Evolutionary conservation across 441 rosid genomes (phyloP).

Genomic region (Arabidopsis lyrata): DNA sequence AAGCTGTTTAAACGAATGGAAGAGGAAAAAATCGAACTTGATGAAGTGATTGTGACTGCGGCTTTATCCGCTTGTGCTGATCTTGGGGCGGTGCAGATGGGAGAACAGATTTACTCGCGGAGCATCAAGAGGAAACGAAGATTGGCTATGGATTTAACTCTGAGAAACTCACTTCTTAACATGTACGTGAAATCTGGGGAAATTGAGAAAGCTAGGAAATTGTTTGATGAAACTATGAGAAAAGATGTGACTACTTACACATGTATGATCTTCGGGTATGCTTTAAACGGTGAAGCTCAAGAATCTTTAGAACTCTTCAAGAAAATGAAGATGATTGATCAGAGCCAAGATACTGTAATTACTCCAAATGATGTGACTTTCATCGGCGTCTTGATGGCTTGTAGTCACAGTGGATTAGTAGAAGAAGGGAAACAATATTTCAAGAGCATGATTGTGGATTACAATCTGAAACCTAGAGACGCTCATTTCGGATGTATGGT

Average conservation of each 20-base stretch:
- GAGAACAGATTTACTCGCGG: constrained; percentile 48
- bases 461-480: constrained; percentile 52
- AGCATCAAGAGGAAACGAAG: constrained; percentile 31
- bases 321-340: constrained; percentile 42
- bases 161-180: constrained; percentile 50
- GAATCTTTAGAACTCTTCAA: constrained; percentile 49
- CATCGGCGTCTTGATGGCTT: constrained; percentile 55
- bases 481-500: constrained; percentile 54
- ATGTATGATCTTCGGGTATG: constrained; percentile 53
- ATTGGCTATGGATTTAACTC: constrained; percentile 38
- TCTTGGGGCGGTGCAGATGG: constrained; percentile 50
- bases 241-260: constrained; percentile 58
- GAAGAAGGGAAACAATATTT: constrained; percentile 50
- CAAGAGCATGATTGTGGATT: constrained; percentile 49
- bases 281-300: constrained; percentile 51
- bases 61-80: constrained; percentile 55
- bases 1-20: constrained; percentile 50
- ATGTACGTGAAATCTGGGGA: constrained; percentile 58
- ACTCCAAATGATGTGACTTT: constrained; percentile 55
- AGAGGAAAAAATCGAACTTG: constrained; percentile 45
- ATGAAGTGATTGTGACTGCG: constrained; percentile 49
- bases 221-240: constrained; percentile 44
- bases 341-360: constrained; percentile 10
- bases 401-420: constrained; percentile 53
- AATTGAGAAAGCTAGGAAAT: constrained; percentile 43